A percentile compares a stretch with the other conserved stretches of the same genome.
Conservation (phyloP, 805 yeast genomes). For the Teunomyces aglyptinius region DNA sequence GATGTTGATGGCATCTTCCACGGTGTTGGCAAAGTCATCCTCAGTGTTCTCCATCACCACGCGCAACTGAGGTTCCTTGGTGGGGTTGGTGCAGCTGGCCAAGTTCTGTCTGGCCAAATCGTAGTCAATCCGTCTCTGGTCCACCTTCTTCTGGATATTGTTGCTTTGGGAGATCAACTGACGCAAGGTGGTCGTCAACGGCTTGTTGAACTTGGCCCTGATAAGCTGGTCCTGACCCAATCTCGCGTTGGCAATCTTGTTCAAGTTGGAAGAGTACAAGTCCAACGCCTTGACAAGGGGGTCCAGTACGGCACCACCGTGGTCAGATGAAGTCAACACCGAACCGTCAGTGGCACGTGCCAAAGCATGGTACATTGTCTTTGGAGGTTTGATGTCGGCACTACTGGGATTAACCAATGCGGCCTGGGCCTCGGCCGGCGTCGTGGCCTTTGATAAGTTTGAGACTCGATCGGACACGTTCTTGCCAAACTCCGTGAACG, state of each 20-base stretch:
- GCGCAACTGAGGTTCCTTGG: constrained; percentile 68
- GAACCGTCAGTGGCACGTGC: constrained; percentile 69
- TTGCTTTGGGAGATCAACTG: constrained; percentile 61
- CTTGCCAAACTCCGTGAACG: constrained; percentile 71
- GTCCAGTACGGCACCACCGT: constrained; percentile 34
- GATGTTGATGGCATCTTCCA: constrained; percentile 80
- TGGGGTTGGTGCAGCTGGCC: constrained; percentile 39
- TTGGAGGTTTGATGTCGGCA: constrained; percentile 59
- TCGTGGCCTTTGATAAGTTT: constrained; percentile 66
- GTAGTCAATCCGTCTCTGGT: constrained; percentile 71
- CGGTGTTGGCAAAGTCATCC: constrained; percentile 86
- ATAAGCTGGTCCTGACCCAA: constrained; percentile 78
- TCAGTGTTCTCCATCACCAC: constrained; percentile 80
- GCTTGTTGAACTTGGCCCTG: constrained; percentile 64
- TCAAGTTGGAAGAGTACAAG: constrained; percentile 66
- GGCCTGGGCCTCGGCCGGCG: constrained; percentile 81
- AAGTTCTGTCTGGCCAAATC: constrained; percentile 67
- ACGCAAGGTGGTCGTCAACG: constrained; percentile 60
- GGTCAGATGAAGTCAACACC: constrained; percentile 36
- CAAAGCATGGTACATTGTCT: constrained; percentile 79
- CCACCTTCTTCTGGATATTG: constrained; percentile 69
- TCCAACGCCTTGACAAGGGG: constrained; percentile 62
- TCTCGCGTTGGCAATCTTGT: constrained; percentile 77
- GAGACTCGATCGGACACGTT: constrained; percentile 61
- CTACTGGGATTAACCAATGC: constrained; percentile 47